Base-by-base conservation (phyloP, 192 early-diverging fungal species). In the Entomortierella beljakovae region DNA sequence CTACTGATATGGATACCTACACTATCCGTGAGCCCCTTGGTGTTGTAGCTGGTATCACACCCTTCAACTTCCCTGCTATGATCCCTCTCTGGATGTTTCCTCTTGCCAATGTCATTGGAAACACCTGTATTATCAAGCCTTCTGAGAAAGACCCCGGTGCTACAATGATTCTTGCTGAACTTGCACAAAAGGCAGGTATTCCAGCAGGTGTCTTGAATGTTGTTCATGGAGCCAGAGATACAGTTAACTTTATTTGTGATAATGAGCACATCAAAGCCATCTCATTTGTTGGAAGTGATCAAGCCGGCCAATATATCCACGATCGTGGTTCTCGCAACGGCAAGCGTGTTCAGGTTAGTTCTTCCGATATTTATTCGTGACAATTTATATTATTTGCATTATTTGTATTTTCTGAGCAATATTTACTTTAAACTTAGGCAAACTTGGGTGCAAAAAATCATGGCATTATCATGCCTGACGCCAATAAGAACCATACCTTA, bases 21-120 rank as follows among this genome's bases (percentile, higher is more conserved):
- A 93, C 92, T 11, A 92, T 95, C 61, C 91, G 96, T 35, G 93
- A 97, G 80, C 97, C 97, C 26, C 82, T 94, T 55, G 97, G 97
- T 64, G 97, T 98, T 31, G 91, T 94, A 50, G 96, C 89, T 38
- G 97, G 97, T 57, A 97, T 98, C 64, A 91, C 91, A 68, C 96
- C 97, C 49, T 98, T 98, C 88, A 98, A 98, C 81, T 98, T 98
- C 83, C 97, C 97, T 5, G 97, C 96, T 40, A 97, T 97, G 96
- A 92, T 93, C 49, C 92, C 91, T 57, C 82, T 95, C 68, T 98
- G 97, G 97, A 94, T 98, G 89, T 96, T 98, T 88, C 97, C 97
- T 16, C 83, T 97, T 22, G 95, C 97, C 56, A 92, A 96, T 77
- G 97, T 93, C 48, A 89, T 88, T 29, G 97, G 97, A 51, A 98